A percentile compares a stretch with the other conserved stretches of the same genome.
Evolutionary conservation across 169 alveolate species (phyloP).

Genomic region (Plasmodium vivax): DNA sequence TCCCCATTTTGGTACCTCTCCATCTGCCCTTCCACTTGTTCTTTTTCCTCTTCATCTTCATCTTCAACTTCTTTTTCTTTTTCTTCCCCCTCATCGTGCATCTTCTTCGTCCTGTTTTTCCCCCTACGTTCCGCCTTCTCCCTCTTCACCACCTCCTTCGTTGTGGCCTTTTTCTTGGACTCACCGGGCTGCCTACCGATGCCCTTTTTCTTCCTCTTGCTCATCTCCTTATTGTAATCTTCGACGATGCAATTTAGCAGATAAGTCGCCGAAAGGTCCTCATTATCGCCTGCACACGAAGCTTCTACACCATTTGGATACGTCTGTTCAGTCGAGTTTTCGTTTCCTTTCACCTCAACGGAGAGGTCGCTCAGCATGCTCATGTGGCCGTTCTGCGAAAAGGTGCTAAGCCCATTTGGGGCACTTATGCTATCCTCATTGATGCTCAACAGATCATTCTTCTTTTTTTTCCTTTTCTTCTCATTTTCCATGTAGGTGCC

Average conservation of each 20-base stretch:
- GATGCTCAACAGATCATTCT: not conserved
- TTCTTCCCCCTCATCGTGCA: not conserved
- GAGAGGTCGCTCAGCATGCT: not conserved
- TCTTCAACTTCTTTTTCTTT: not conserved
- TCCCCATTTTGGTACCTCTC: not conserved
- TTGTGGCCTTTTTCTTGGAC: not conserved
- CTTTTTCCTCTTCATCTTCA: not conserved
- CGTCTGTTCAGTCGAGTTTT: not conserved
- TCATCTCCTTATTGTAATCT: constrained; percentile 2
- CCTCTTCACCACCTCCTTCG: not conserved
- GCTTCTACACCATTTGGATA: not conserved
- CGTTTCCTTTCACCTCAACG: not conserved
- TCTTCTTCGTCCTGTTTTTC: not conserved
- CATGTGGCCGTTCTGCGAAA: not conserved
- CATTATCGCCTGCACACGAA: not conserved
- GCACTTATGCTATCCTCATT: not conserved
- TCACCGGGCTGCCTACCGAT: not conserved
- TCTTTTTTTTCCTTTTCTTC: not conserved
- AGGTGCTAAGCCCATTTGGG: not conserved
- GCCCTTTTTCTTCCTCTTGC: not conserved
- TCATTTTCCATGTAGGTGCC: not conserved
- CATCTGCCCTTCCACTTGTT: not conserved
- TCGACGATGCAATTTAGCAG: not conserved
- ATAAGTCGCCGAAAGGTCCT: constrained; percentile 12
- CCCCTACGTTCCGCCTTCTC: not conserved